Base-by-base conservation (phyloP, 2,329 filamentous ascomycete species). In the Pseudogymnoascus sp. region DNA sequence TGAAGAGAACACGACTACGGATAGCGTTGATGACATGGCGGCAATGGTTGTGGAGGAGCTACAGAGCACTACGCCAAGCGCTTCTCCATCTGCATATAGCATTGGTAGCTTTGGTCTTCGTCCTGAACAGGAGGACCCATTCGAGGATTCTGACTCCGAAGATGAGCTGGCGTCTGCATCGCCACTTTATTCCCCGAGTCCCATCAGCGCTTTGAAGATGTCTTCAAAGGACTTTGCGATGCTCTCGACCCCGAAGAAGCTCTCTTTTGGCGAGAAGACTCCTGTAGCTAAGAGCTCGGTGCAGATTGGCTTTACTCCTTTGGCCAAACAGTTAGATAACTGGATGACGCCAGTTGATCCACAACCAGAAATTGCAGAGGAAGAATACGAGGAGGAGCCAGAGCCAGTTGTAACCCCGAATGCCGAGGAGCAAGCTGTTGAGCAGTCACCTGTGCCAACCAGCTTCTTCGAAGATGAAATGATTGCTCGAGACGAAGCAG, bases 391-490 rank as follows among this genome's bases (percentile, higher is more conserved):
- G 12, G 60, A 61, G 16, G 40, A 61, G 19, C 60, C 14, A 5
- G 14, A 38, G n/a, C 37, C 16, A 24, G 43, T 28, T 14, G 37
- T 16, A 67, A 22, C 70, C 69, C 28, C 70, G 71, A 16, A 66
- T 67, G 61, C 71, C 71, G 5, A 67, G 72, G 7, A 65, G 74
- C 14, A 67, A 66, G n/a, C 28, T 19, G 28, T 8, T 33, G 28
- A 56, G 28, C 65, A 66, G 40, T 68, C 69, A 11, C 61, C 80
- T 0, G 70, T 75, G 5, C 80, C 78, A 62, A 77, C 77, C 61
- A 77, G 76, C 6, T 87, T 82, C 72, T 88, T 88, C 61, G 84
- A 88, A 10, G 84, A 88, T 61, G 83, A 84, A 65, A 86, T 87
- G 82, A 76, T 70, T 28, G 75, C 78, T 35, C 77, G 76, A 28